phyloP scores from a whole-genome alignment of 768 basidiomycete genomes.

The Lanmaoa rubissima region DNA sequence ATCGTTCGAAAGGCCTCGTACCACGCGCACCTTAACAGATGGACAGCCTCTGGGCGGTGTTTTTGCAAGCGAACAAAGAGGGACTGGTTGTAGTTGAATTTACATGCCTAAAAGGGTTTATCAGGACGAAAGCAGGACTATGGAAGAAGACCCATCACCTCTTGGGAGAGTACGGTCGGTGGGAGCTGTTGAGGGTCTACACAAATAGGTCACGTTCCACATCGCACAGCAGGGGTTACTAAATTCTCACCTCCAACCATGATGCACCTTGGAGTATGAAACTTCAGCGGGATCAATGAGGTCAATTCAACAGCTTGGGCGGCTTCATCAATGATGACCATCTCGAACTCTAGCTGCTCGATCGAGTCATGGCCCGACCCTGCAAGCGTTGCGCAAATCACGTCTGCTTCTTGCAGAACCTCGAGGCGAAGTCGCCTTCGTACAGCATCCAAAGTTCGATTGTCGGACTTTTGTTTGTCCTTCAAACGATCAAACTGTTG shows the following conservation, averaged over 20 bases:
- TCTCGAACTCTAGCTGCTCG: constrained; percentile 84
- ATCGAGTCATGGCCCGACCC: constrained; percentile 90
- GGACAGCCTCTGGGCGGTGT: constrained; percentile 76
- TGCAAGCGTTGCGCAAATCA: constrained; percentile 91
- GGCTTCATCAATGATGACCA: constrained; percentile 97
- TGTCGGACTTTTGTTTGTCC: constrained; percentile 80
- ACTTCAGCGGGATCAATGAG: constrained; percentile 93
- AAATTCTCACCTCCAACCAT: constrained; percentile 78
- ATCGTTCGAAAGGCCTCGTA: background rate
- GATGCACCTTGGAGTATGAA: constrained; percentile 76
- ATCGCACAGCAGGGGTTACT: background rate
- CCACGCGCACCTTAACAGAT: constrained; percentile 73
- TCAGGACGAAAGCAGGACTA: constrained; percentile 14
- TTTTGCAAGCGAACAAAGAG: constrained; percentile 90
- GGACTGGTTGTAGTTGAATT: constrained; percentile 81
- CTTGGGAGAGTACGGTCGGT: constrained; percentile 77
- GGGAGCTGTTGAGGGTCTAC: constrained; percentile 91
- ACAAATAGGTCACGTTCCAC: background rate
- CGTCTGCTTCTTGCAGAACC: constrained; percentile 85
- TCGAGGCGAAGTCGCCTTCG: constrained; percentile 70
- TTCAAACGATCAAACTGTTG: constrained; percentile 72
- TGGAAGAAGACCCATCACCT: constrained; percentile 40
- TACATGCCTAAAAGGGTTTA: constrained; percentile 48
- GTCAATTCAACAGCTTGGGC: constrained; percentile 96
- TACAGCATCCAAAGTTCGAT: constrained; percentile 78